phyloP scores from a whole-genome alignment of 139 green algal species.

The Picochlorum sp. region DNA sequence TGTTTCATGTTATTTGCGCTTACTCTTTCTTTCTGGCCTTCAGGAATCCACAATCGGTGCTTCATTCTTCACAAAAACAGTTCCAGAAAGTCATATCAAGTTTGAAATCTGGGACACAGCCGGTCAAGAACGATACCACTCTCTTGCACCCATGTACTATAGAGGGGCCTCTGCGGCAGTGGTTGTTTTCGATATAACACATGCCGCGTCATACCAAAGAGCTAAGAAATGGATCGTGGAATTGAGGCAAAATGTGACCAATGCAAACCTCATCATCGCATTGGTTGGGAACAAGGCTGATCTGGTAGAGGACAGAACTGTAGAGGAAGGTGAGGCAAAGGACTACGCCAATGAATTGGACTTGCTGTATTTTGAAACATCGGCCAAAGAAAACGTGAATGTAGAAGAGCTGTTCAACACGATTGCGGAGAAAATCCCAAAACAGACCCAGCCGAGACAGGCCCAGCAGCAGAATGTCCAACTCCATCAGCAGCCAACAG shows the following conservation, averaged over 20 bases:
- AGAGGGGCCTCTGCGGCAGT: slow-evolving; percentile 89
- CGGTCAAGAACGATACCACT: slow-evolving; percentile 97
- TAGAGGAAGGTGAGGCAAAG: slow-evolving; percentile 38
- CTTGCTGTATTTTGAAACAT: slow-evolving; percentile 83
- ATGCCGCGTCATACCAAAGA: slow-evolving; percentile 75
- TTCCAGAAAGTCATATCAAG: slow-evolving; percentile 92
- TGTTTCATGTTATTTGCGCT: neutral
- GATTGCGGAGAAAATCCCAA: slow-evolving; percentile 40
- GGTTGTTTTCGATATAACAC: slow-evolving; percentile 81
- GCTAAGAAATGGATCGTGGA: slow-evolving; percentile 85
- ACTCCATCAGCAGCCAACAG: neutral
- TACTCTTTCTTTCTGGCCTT: neutral
- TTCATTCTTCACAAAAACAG: slow-evolving; percentile 95
- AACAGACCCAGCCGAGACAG: too few relatives aligned
- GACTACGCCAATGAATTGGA: slow-evolving; percentile 78
- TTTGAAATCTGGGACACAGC: slow-evolving; percentile 99
- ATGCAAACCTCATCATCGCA: slow-evolving; percentile 90
- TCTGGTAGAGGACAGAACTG: slow-evolving; percentile 52
- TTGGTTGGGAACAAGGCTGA: slow-evolving; percentile 97
- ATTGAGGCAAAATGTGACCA: slow-evolving; percentile 70
- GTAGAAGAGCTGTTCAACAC: slow-evolving; percentile 79
- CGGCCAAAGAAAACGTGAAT: slow-evolving; percentile 80
- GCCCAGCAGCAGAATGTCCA: neutral
- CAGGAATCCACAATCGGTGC: slow-evolving; percentile 97
- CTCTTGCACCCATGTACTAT: slow-evolving; percentile 98